Base-by-base conservation (phyloP, 768 basidiomycete genomes). In the Kwoniella bestiolae region DNA sequence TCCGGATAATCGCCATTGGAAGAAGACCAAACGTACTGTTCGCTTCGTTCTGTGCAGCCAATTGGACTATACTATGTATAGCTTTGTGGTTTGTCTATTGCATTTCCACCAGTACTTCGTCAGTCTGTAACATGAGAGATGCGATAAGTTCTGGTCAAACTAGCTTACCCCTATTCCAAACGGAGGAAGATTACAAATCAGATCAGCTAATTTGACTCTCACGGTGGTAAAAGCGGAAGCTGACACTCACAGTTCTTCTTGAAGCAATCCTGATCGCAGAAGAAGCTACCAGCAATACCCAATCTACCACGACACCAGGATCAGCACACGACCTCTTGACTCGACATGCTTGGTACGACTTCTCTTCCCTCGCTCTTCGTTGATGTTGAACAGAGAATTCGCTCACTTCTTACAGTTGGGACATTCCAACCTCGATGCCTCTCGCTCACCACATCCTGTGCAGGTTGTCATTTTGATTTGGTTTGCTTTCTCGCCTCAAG, bases 261-360 rank as follows among this genome's bases (percentile, higher is more conserved):
- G 87, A 97, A 97, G 83, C 95, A 98, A 56, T 91, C 92, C 81
- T 98, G 95, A 26, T 89, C 88, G 70, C 95, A 97, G 83, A 94
- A 98, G 72, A 79, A 82, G 32, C 78, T 78, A n/a, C 80, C 82
- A 5, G 71, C 71, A 53, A 83, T 82, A 18, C 81, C 82, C n/a
- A 82, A 69, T 59, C 82, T 83, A 41, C 50, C 2, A 16, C 12
- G 18, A 58, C 49, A 63, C 58, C 32, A 34, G 63, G 47, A 5
- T 25, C 29, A 34, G 23, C 58, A 35, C 49, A 9, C 47, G 47
- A 62, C 50, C 49, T 25, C 9, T 49, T 29, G 3, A 2, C 26
- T 23, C 18, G 21, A 59, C 28, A 18, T 59, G 57, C 9, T 49
- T 49, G 46, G 9, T 26, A n/a, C 46, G 7, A 25, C 46, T 5